A percentile compares a stretch with the other conserved stretches of the same genome.
phyloP scores from a whole-genome alignment of 768 basidiomycete genomes.

The Gymnopilus junonius region DNA sequence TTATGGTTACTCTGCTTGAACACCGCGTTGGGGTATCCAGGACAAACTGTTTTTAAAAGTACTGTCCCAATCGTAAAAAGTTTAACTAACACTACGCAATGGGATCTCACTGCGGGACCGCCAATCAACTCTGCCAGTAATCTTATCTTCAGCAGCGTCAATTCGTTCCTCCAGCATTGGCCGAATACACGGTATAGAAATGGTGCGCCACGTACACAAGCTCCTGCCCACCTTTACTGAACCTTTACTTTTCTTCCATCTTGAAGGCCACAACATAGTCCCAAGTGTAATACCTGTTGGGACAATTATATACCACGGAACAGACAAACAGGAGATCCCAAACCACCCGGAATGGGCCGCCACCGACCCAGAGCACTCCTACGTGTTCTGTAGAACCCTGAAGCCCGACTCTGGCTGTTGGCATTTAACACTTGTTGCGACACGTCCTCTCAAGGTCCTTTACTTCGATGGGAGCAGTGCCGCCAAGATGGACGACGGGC shows the following conservation, averaged over 20 bases:
- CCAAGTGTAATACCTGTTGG: constrained; percentile 37
- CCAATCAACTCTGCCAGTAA: constrained; percentile 29
- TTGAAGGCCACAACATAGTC: constrained; percentile 38
- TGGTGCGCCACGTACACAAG: constrained; percentile 25
- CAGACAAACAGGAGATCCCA: constrained; percentile 28
- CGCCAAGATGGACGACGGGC: constrained; percentile 42
- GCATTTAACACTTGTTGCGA: constrained; percentile 42
- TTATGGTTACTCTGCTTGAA: not conserved
- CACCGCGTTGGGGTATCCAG: too few species aligned
- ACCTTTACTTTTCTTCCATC: not conserved
- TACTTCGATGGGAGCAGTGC: constrained; percentile 60
- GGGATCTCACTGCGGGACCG: constrained; percentile 14
- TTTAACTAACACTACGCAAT: not conserved
- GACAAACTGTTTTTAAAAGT: not conserved
- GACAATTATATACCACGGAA: constrained; percentile 43
- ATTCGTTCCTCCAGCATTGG: constrained; percentile 45
- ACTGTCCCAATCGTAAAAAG: not conserved
- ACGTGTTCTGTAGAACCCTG: constrained; percentile 37
- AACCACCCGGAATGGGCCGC: constrained; percentile 40
- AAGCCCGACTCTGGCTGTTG: constrained; percentile 32
- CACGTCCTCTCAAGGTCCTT: constrained; percentile 45
- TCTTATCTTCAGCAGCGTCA: constrained; percentile 37
- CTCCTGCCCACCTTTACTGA: not conserved
- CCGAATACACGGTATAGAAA: constrained; percentile 51
- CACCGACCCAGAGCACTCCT: constrained; percentile 43